Evolutionary conservation across 1,284 basidiomycete species (phyloP), one percentile per base, ranked within the genome.

Genomic region (Cryptococcus wingfieldii): DNA sequence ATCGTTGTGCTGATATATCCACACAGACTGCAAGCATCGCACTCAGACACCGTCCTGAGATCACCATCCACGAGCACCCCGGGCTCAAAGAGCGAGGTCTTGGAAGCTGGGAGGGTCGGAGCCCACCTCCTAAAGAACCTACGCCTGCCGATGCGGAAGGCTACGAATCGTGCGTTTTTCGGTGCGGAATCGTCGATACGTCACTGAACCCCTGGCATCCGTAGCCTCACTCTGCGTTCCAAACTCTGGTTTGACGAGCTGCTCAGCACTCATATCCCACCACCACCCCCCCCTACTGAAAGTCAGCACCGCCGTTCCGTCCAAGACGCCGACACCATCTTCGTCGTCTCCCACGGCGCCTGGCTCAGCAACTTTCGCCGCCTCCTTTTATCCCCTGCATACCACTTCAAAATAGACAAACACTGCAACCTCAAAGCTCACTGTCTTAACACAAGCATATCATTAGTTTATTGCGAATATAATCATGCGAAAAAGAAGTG

Each of bases 281-380:
- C 53, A 53, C 19, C 42, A 56, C 9, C 54, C 58, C 13, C 44
- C 6, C 2, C 31, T 34, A 27, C 14, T 10, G 31, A 23, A 23
- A 23, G 23, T 23, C 2, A 23, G 23, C 2, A 23, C 23, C 23
- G 23, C 23, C 2, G 23, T 23, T 23, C 23, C 23, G 23, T 2
- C 3, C 31, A 34, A 34, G 31, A 34, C 10, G 6, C 31, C 31
- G 31, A 34, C 31, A 34, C 5, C 6, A 34, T 34, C 31, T 61
- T 75, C 10, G 53, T 71, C 50, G 60, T 71, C 38, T 68, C 68
- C 9, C 75, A 77, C 55, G 73, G 73, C 37, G 75, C 74, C 12
- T 76, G 66, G 55, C 60, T 77, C 31, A 53, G 53, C 10, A 42
- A 59, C 1, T 56, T 75, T 14, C 53, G 65, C 18, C 48, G 51